phyloP scores from a whole-genome alignment of 1,139 yeast genomes.

The Yamadazyma dendronema region DNA sequence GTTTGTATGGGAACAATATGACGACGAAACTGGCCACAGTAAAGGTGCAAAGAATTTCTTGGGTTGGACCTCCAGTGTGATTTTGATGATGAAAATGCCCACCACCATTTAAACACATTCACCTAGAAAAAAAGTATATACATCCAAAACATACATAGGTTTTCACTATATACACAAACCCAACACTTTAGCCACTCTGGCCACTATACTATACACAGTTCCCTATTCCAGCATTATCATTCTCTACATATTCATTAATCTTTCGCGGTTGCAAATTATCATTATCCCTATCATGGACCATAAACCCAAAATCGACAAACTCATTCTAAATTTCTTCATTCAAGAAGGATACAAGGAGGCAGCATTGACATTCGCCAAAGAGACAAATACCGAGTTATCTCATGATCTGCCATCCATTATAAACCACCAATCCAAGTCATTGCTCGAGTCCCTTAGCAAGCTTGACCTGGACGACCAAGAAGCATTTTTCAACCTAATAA shows the following conservation, averaged over 20 bases:
- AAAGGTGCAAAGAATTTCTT: slow-evolving; percentile 86
- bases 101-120: slow-evolving; percentile 38
- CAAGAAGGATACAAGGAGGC: slow-evolving; percentile 60
- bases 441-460: slow-evolving; percentile 12
- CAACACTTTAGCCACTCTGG: too few species aligned
- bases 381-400: slow-evolving; percentile 26
- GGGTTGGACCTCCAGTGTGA: slow-evolving; percentile 90
- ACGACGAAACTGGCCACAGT: slow-evolving; percentile 71
- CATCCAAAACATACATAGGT: too few species aligned
- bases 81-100: slow-evolving; percentile 81
- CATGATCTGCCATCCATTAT: slow-evolving; percentile 4
- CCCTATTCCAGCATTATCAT: too few species aligned
- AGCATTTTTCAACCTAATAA: slow-evolving; percentile 4
- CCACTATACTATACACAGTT: too few species aligned
- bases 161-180: too few species aligned
- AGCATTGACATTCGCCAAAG: slow-evolving; percentile 48
- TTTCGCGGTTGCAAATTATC: too few species aligned
- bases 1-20: slow-evolving; percentile 88
- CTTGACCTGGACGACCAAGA: slow-evolving; percentile 4
- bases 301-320: slow-evolving; percentile 39
- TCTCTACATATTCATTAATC: too few species aligned
- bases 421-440: slow-evolving; percentile 10
- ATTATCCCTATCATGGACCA: slow-evolving; percentile 1
- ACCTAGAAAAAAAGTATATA: too few species aligned
- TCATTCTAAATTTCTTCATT: slow-evolving; percentile 54